phyloP scores from a whole-genome alignment of 306 rosid genomes.

The Castanea crenata region DNA sequence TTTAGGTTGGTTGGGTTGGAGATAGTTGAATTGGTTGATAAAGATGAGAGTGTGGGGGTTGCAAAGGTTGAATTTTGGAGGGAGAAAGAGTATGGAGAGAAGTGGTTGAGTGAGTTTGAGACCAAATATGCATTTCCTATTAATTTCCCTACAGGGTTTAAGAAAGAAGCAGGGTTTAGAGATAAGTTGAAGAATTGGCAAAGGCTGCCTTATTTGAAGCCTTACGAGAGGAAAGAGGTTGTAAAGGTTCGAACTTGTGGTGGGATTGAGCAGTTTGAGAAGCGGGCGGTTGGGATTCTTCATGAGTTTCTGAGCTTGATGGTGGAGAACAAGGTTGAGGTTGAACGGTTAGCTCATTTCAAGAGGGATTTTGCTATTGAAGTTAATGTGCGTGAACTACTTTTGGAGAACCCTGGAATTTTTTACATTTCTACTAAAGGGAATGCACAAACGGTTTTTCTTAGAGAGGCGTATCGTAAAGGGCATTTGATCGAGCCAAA shows the following conservation, averaged over 20 bases:
- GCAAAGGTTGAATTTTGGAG: constrained; percentile 67
- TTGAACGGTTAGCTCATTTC: constrained; percentile 71
- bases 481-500: constrained; percentile 59
- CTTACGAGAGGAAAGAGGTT: constrained; percentile 58
- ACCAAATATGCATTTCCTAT: constrained; percentile 66
- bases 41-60: constrained; percentile 37
- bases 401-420: constrained; percentile 63
- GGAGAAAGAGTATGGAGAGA: constrained; percentile 66
- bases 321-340: constrained; percentile 77
- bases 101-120: constrained; percentile 85
- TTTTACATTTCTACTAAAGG: constrained; percentile 78
- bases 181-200: constrained; percentile 79
- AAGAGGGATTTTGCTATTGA: constrained; percentile 53
- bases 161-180: constrained; percentile 53
- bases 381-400: constrained; percentile 61
- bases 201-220: constrained; percentile 69
- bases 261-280: constrained; percentile 59
- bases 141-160: constrained; percentile 65
- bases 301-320: constrained; percentile 84
- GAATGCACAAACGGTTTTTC: constrained; percentile 54
- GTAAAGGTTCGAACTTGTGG: constrained; percentile 43
- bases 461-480: constrained; percentile 61
- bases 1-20: constrained; percentile 58
- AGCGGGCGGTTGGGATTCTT: constrained; percentile 72
- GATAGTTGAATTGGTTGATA: constrained; percentile 52